These are phyloP conservation scores for Phylloboletellus chloephorus DNA, from an alignment of 1,284 basidiomycete species.

Conservation along the genomic window DNA sequence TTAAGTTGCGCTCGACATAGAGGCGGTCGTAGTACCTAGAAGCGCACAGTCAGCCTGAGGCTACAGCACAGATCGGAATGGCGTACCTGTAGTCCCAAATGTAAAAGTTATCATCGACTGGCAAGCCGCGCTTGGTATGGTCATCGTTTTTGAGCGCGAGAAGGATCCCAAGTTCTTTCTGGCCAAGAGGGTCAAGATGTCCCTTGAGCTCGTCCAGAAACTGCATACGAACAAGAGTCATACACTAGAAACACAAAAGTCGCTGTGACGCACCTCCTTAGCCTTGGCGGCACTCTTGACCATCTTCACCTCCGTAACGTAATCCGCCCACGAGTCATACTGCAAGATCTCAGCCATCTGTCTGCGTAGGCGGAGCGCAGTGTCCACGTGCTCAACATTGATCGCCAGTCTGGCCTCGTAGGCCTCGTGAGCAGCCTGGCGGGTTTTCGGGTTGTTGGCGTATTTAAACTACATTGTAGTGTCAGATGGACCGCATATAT, in stretches of 20 bases:
- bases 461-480: slow-evolving; percentile 59
- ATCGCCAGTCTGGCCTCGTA: slow-evolving; percentile 61
- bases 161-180: slow-evolving; percentile 60
- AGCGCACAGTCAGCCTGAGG: not conserved
- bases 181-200: slow-evolving; percentile 68
- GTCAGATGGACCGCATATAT: not conserved
- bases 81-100: slow-evolving; percentile 55
- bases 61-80: not conserved
- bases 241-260: not conserved
- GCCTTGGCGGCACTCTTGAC: slow-evolving; percentile 54
- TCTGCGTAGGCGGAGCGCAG: slow-evolving; percentile 62
- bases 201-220: slow-evolving; percentile 70
- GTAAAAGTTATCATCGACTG: slow-evolving; percentile 66
- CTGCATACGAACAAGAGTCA: slow-evolving; percentile 23
- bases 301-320: slow-evolving; percentile 80
- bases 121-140: slow-evolving; percentile 49
- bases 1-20: slow-evolving; percentile 59
- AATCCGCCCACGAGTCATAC: slow-evolving; percentile 80
- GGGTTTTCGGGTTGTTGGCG: slow-evolving; percentile 64
- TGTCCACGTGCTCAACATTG: slow-evolving; percentile 66
- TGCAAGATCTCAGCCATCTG: slow-evolving; percentile 61
- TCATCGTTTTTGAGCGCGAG: slow-evolving; percentile 71
- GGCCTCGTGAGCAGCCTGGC: slow-evolving; percentile 57
- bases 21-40: slow-evolving; percentile 64
- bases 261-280: slow-evolving; percentile 40